A percentile compares a stretch with the other conserved stretches of the same genome.
Conservation (phyloP, 2,329 filamentous ascomycete species). For the Mycosphaerelloides madeirae region DNA sequence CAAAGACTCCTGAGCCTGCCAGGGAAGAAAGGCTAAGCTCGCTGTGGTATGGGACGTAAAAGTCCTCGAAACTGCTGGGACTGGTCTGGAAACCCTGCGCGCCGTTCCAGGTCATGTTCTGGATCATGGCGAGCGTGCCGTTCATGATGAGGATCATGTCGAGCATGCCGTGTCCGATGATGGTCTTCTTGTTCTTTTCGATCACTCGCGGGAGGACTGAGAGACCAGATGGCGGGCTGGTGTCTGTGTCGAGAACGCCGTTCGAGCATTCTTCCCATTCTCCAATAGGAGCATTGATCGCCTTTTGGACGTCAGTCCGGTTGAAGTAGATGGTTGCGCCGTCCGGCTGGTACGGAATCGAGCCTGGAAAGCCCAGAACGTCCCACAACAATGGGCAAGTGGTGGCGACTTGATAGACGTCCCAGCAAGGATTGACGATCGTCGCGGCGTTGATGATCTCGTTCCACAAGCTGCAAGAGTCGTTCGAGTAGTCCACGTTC, state of each 20-base stretch:
- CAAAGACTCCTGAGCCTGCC: constrained; percentile 63
- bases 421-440: constrained; percentile 70
- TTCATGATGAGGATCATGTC: constrained; percentile 66
- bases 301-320: constrained; percentile 35
- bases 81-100: constrained; percentile 61
- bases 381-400: constrained; percentile 69
- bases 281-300: constrained; percentile 54
- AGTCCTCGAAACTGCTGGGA: constrained; percentile 52
- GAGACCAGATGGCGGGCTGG: constrained; percentile 51
- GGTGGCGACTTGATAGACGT: constrained; percentile 67
- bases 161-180: constrained; percentile 67
- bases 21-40: constrained; percentile 44
- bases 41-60: constrained; percentile 63
- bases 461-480: constrained; percentile 47
- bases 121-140: constrained; percentile 66
- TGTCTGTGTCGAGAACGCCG: constrained; percentile 49
- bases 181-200: constrained; percentile 65
- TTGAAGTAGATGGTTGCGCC: constrained; percentile 52
- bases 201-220: constrained; percentile 65
- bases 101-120: constrained; percentile 79
- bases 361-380: constrained; percentile 64
- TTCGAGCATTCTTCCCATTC: constrained; percentile 56
- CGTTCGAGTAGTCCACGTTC: constrained; percentile 39
- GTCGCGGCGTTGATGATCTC: constrained; percentile 52
- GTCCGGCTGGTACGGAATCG: constrained; percentile 57